Base-by-base conservation (phyloP, 140 eudicot species). In the Erigeron philadelphicus region DNA sequence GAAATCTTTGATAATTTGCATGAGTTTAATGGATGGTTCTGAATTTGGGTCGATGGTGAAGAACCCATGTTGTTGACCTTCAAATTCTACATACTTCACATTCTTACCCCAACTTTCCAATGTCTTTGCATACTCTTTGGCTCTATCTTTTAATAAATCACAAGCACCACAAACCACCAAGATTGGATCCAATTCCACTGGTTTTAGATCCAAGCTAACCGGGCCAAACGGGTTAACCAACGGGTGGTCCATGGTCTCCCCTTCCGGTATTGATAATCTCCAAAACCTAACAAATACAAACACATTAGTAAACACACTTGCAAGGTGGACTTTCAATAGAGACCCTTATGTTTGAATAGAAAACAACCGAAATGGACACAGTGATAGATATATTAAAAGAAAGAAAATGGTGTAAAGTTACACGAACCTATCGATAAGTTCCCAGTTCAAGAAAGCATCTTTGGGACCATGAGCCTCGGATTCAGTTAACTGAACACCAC, bases 391-490 rank as follows among this genome's bases (percentile, higher is more conserved):
- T 7, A 31, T 64, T 15, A 8, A 73, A 12, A 41, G 11, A 44
- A 31, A 68, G 2, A 18, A 31, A 55, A 9, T 0, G 41, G 31
- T 67, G 49, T 23, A n/a, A 17, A 18, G 50, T 1, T 13, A 61
- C 9, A 7, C 67, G 0, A 50, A 89, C 97, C 95, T 87, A 68
- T 90, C 93, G 15, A 90, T 87, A 55, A 84, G 88, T 48, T 90
- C 93, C 87, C 82, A 76, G 10, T 85, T 87, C 66, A 90, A 73
- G 75, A 87, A 90, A 7, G 95, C 90, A 3, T 87, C 97, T 67
- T 77, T 76, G 7, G 95, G 93, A 2, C 93, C 97, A 65, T 79
- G 82, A 17, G 84, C 88, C 77, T 90, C 97, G 5, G 68, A 83
- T 72, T 79, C 79, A 13, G 88, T 87, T 58, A 79, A 17, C n/a